Percentiles rank a stretch among this genome's conserved stretches.
These are phyloP conservation scores for Pythium myriotylum DNA, from an alignment of 352 stramenopile species.

Conservation along the genomic window DNA sequence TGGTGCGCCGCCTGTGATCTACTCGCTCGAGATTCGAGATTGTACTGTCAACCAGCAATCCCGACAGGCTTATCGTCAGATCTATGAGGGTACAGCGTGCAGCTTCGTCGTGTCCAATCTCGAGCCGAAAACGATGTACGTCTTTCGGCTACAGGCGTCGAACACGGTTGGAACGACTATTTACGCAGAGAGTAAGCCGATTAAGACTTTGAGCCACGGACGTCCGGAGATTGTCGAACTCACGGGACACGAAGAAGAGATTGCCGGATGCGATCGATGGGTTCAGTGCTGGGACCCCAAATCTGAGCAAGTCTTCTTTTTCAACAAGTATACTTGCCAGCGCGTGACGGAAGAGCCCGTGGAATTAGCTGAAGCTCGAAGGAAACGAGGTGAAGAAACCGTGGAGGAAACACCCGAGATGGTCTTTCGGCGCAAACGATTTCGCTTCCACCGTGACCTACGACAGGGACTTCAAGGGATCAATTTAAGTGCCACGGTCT, in stretches of 20 bases:
- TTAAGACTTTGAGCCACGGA: constrained; percentile 60
- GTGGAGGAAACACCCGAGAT: constrained; percentile 77
- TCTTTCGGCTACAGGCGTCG: constrained; percentile 70
- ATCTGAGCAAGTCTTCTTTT: constrained; percentile 87
- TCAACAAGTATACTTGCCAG: constrained; percentile 85
- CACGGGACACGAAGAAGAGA: constrained; percentile 38
- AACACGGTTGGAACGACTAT: constrained; percentile 62
- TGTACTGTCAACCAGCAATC: neutral
- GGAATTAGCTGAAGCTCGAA: constrained; percentile 45
- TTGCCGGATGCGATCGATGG: constrained; percentile 76
- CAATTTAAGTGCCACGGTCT: constrained; percentile 36
- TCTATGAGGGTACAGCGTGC: constrained; percentile 71
- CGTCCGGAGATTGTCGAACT: constrained; percentile 75
- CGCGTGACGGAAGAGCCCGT: constrained; percentile 59
- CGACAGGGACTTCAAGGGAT: constrained; percentile 40
- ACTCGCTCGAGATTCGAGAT: constrained; percentile 62
- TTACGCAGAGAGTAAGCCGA: constrained; percentile 64
- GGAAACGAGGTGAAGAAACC: constrained; percentile 41
- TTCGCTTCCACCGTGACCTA: constrained; percentile 82
- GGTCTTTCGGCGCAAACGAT: constrained; percentile 84
- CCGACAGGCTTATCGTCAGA: constrained; percentile 31
- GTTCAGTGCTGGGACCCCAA: constrained; percentile 89
- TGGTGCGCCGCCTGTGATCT: constrained; percentile 61
- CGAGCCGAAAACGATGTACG: constrained; percentile 50
- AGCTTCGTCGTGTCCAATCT: constrained; percentile 62